Evolutionary conservation across 176 grass and related monocot genomes (phyloP).

Genomic region (Musa troglodytarum): DNA sequence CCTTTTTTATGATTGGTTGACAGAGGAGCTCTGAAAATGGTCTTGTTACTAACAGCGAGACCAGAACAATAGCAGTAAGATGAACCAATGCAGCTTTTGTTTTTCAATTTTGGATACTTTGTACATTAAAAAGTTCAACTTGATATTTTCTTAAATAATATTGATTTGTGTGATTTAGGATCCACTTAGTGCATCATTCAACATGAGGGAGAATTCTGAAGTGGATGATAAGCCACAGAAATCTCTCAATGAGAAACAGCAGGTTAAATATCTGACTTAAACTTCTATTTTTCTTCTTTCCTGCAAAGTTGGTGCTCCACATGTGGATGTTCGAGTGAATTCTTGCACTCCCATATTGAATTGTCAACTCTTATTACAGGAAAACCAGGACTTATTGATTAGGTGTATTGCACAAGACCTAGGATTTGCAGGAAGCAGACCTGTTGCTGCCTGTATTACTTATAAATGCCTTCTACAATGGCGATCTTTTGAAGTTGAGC

Average conservation of each 20-base stretch:
- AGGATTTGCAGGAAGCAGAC: constrained; percentile 71
- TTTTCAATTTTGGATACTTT: background rate
- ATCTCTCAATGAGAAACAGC: constrained; percentile 95
- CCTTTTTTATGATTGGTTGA: constrained; percentile 24
- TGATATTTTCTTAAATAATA: background rate
- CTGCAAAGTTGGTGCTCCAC: background rate
- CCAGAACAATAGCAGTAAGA: constrained; percentile 57
- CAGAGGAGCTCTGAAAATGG: constrained; percentile 78
- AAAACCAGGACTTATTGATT: constrained; percentile 97
- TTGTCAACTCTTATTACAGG: constrained; percentile 32
- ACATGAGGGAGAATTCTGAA: constrained; percentile 67
- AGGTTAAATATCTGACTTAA: constrained; percentile 31
- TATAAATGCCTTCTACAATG: constrained; percentile 99
- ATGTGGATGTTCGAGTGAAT: background rate
- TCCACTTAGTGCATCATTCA: constrained; percentile 36
- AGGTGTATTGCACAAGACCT: constrained; percentile 90
- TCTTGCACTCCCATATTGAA: background rate
- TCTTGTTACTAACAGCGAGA: constrained; percentile 37
- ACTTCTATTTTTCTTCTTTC: background rate
- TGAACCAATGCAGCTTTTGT: background rate
- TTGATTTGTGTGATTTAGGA: constrained; percentile 45
- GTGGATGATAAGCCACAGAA: constrained; percentile 90
- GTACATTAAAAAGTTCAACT: background rate
- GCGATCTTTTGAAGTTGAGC: constrained; percentile 99
- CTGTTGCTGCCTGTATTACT: constrained; percentile 88